Evolutionary conservation across 768 basidiomycete genomes (phyloP).

Genomic region (Suillus clintonianus): DNA sequence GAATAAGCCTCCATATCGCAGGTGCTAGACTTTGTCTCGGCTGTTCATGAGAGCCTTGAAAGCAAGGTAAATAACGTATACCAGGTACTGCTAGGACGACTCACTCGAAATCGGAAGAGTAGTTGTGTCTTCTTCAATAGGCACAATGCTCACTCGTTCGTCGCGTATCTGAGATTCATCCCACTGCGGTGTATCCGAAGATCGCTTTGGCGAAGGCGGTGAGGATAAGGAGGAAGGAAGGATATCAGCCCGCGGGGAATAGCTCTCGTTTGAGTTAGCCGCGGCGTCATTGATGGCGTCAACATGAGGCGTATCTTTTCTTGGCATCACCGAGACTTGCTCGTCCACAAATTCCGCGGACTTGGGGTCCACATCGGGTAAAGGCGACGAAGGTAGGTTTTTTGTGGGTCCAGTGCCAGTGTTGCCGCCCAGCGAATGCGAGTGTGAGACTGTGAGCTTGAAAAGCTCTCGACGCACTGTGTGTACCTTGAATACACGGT

Average conservation of each 20-base stretch:
- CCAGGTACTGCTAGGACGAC: not conserved
- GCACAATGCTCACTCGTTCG: not conserved
- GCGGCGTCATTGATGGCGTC: not conserved
- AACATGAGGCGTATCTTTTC: not conserved
- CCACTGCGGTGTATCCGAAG: not conserved
- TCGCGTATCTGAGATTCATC: not conserved
- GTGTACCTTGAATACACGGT: conserved; percentile 21
- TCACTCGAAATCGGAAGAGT: conserved; percentile 3
- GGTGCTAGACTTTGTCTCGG: conserved; percentile 32
- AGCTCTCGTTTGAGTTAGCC: not conserved
- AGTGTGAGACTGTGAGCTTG: not conserved
- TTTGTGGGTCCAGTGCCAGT: conserved; percentile 16
- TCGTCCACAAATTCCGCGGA: not conserved
- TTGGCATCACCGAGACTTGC: not conserved
- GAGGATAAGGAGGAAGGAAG: not conserved
- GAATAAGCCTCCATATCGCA: conserved; percentile 51
- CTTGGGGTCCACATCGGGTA: conserved; percentile 17
- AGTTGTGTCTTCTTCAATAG: not conserved
- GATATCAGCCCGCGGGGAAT: not conserved
- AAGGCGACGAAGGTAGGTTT: conserved; percentile 17
- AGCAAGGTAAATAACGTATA: not conserved
- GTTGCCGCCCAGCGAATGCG: not conserved
- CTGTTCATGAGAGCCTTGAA: not conserved
- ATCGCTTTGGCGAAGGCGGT: not conserved
- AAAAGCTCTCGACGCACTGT: conserved; percentile 15